These are phyloP conservation scores for Sclerotinia borealis DNA, from an alignment of 2,329 filamentous ascomycete species.

Conservation along the genomic window DNA sequence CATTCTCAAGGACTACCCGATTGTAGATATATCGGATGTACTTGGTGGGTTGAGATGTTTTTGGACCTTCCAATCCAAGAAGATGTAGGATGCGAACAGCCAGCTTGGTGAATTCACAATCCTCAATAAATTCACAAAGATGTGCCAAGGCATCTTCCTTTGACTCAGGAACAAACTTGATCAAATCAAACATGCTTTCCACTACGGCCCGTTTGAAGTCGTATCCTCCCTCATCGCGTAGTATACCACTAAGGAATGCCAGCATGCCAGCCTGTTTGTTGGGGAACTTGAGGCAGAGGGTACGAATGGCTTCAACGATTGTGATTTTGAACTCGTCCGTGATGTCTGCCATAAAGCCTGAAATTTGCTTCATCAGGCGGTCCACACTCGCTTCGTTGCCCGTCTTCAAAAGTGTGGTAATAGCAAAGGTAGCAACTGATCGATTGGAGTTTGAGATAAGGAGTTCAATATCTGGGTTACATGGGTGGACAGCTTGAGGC, in stretches of 20 bases:
- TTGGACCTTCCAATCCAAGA: constrained; percentile 88
- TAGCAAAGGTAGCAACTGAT: constrained; percentile 96
- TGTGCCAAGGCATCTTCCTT: constrained; percentile 81
- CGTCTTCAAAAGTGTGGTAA: constrained; percentile 95
- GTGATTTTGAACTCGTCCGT: constrained; percentile 99
- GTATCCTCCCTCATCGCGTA: constrained; percentile 94
- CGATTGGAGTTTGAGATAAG: constrained; percentile 96
- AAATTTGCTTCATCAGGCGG: constrained; percentile 96
- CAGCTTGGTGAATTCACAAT: constrained; percentile 98
- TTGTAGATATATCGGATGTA: constrained; percentile 99
- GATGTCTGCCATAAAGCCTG: constrained; percentile 96
- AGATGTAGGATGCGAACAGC: constrained; percentile 93
- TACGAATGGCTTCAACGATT: constrained; percentile 97
- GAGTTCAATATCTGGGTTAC: constrained; percentile 95
- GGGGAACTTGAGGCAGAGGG: constrained; percentile 94
- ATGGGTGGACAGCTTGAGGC: constrained; percentile 82
- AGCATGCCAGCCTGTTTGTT: constrained; percentile 98
- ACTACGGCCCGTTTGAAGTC: constrained; percentile 98
- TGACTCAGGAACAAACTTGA: constrained; percentile 94
- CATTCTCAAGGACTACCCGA: constrained; percentile 93
- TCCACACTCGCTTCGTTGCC: constrained; percentile 97
- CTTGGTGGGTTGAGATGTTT: constrained; percentile 92
- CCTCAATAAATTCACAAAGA: constrained; percentile 97
- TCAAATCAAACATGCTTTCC: constrained; percentile 98
- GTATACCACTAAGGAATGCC: constrained; percentile 90